Conservation (phyloP, 139 green algal species). For the Bryopsis sp. region DNA sequence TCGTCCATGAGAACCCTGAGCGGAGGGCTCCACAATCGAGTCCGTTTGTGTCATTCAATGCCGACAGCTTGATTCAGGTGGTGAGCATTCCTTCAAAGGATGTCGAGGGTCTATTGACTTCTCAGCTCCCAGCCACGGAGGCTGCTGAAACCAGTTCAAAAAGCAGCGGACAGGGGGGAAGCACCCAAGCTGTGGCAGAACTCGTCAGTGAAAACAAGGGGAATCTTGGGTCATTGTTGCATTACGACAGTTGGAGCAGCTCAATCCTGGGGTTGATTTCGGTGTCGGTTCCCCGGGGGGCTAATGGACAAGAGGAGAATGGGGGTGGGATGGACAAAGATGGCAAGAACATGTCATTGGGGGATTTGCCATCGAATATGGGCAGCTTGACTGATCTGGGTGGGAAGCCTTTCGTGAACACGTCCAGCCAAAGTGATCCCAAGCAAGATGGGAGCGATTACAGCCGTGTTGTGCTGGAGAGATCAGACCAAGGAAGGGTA, state of each 20-base stretch:
- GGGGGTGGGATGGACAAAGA: too few relatives aligned
- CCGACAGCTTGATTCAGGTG: background rate
- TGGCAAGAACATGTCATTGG: too few relatives aligned
- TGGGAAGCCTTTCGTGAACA: too few relatives aligned
- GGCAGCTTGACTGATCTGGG: too few relatives aligned
- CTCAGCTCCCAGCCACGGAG: background rate
- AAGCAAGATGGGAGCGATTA: too few relatives aligned
- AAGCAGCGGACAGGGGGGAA: background rate
- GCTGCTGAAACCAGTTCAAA: background rate
- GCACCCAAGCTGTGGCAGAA: background rate
- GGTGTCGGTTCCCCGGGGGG: too few relatives aligned
- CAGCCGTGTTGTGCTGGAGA: too few relatives aligned
- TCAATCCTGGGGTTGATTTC: conserved; percentile 1
- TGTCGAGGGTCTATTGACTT: background rate
- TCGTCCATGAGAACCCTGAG: background rate
- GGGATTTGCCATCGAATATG: too few relatives aligned
- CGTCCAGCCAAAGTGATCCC: too few relatives aligned
- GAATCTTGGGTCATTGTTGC: background rate
- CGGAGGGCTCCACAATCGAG: background rate
- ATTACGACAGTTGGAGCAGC: conserved; percentile 2
- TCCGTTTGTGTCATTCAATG: background rate
- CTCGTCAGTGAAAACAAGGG: background rate
- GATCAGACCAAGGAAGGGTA: too few relatives aligned
- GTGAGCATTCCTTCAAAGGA: background rate
- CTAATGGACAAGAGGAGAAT: too few relatives aligned